Conservation (phyloP, 805 yeast species). For the Candida ulmi region DNA sequence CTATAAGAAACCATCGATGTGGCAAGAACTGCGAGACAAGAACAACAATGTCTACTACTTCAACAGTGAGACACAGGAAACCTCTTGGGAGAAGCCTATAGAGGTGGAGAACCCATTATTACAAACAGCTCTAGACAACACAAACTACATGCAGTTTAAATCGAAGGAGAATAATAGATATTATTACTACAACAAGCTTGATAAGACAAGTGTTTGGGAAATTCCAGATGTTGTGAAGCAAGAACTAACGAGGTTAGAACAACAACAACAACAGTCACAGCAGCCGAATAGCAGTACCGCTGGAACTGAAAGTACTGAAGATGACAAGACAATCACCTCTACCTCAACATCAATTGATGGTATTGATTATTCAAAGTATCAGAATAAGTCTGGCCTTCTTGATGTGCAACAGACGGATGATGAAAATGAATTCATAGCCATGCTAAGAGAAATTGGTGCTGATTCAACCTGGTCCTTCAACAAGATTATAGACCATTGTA, state of each 20-base stretch:
- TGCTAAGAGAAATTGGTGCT: conserved; percentile 52
- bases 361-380: conserved; percentile 2
- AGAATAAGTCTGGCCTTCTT: conserved; percentile 6
- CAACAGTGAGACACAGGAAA: conserved; percentile 55
- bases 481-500: conserved; percentile 52
- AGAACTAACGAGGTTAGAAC: conserved; percentile 20
- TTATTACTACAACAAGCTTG: conserved; percentile 63
- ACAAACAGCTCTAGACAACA: conserved; percentile 41
- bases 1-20: conserved; percentile 27
- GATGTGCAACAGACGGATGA: conserved; percentile 26
- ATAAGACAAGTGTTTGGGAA: conserved; percentile 76
- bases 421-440: conserved; percentile 38
- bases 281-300: conserved; percentile 1
- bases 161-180: conserved; percentile 48
- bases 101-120: conserved; percentile 33
- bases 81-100: conserved; percentile 80
- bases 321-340: background rate
- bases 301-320: conserved; percentile 4
- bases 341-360: background rate
- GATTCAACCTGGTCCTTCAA: conserved; percentile 76
- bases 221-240: conserved; percentile 49
- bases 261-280: background rate
- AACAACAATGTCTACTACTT: conserved; percentile 71
- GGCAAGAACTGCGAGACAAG: conserved; percentile 63
- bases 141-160: conserved; percentile 48